A percentile compares a stretch with the other conserved stretches of the same genome.
Conservation (phyloP, 495 filamentous ascomycete species). For the Lophium mytilinum region DNA sequence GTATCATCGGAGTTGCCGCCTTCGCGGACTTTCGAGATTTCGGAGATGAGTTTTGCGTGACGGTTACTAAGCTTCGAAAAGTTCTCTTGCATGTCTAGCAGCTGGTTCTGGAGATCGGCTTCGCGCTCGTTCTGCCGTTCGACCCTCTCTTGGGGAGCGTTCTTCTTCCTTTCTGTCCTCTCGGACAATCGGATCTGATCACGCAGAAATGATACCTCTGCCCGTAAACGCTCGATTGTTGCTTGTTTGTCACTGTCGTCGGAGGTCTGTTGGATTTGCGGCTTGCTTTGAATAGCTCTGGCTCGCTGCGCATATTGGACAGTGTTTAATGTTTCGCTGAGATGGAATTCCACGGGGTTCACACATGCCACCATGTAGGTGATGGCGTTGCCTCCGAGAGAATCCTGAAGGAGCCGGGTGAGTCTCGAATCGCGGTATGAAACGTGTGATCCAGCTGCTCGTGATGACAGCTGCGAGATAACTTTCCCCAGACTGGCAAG, state of each 20-base stretch:
- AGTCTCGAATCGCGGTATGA: constrained; percentile 97
- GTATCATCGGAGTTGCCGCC: constrained; percentile 46
- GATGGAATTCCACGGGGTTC: constrained; percentile 90
- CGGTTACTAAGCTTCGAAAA: constrained; percentile 84
- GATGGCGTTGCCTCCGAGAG: constrained; percentile 93
- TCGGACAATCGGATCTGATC: constrained; percentile 79
- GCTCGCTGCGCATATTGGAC: constrained; percentile 96
- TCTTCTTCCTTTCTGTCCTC: constrained; percentile 51
- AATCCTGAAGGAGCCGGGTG: constrained; percentile 93
- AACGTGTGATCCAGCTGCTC: constrained; percentile 80
- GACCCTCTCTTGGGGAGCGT: constrained; percentile 53
- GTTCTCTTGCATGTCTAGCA: constrained; percentile 89
- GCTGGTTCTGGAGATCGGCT: constrained; percentile 84
- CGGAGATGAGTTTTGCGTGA: constrained; percentile 90
- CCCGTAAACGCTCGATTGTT: constrained; percentile 85
- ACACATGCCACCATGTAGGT: constrained; percentile 99
- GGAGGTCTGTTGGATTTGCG: constrained; percentile 79
- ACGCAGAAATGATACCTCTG: constrained; percentile 86
- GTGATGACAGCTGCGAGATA: constrained; percentile 93
- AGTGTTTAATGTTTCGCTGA: constrained; percentile 96
- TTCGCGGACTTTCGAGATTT: constrained; percentile 80
- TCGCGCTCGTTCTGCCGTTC: constrained; percentile 82
- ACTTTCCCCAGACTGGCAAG: constrained; percentile 94
- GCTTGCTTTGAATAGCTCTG: constrained; percentile 94
- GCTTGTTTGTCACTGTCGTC: constrained; percentile 95